These are phyloP conservation scores for Paecilomyces variotii DNA, from an alignment of 2,329 filamentous ascomycete genomes.

Conservation along the genomic window DNA sequence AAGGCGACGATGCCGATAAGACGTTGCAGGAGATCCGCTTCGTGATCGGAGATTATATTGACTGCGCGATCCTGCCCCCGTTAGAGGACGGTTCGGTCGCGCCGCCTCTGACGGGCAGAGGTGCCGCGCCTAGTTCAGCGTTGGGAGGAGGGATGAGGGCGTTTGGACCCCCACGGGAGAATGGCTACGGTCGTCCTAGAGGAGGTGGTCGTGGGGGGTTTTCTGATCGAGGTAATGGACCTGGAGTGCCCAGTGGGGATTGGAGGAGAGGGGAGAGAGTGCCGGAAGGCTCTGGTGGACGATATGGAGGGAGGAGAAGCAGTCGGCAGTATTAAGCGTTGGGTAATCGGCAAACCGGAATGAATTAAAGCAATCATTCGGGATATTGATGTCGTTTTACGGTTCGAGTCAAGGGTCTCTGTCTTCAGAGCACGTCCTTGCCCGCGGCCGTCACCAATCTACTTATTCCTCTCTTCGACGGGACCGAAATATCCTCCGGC, in stretches of 20 bases:
- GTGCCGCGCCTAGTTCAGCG: conserved; percentile 36
- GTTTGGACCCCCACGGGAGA: conserved; percentile 32
- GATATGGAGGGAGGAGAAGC: conserved; percentile 34
- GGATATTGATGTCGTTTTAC: background rate
- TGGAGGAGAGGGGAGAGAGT: conserved; percentile 43
- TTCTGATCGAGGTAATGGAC: conserved; percentile 24
- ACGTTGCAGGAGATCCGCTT: conserved; percentile 71
- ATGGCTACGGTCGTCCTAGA: conserved; percentile 36
- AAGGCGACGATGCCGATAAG: conserved; percentile 58
- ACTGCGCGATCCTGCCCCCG: conserved; percentile 72
- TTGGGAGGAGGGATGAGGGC: conserved; percentile 34
- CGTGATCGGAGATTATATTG: conserved; percentile 81
- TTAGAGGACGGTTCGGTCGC: conserved; percentile 66
- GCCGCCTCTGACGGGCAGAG: conserved; percentile 44
- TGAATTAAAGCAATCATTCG: conserved; percentile 1
- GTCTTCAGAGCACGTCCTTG: background rate
- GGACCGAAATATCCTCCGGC: background rate
- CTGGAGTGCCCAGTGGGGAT: conserved; percentile 37
- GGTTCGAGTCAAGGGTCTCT: background rate
- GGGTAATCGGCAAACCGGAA: conserved; percentile 1
- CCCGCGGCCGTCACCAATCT: too few relatives aligned
- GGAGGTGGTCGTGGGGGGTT: conserved; percentile 35
- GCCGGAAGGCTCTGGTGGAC: conserved; percentile 30
- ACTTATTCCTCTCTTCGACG: background rate
- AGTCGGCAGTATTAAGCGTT: conserved; percentile 29